Evolutionary conservation across 768 basidiomycete species (phyloP), one percentile per base, ranked within the genome.

Genomic region (Arthromyces matolae): DNA sequence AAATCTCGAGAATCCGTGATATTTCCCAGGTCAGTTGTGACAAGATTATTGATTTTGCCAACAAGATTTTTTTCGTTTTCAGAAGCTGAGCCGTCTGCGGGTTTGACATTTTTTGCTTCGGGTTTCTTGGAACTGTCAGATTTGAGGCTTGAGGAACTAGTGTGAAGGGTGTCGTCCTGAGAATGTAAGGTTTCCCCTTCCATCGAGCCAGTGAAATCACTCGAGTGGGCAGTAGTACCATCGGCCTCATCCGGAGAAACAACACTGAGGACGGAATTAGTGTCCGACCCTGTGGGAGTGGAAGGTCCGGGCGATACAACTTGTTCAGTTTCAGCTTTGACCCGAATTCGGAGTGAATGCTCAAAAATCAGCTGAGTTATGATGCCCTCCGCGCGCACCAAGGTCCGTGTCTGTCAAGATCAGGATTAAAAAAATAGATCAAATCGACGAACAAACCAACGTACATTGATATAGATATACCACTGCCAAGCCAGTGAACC

Each of bases 1-100:
- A 75, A 69, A 45, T 74, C 66, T 22, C 67, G 53, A 12, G 64
- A 64, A 18, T 61, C 63, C 14, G 60, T 56, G 38, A 77, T 72
- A 47, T 67, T 68, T 27, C 48, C 52, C 50, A 74, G 37, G 63
- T 91, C 88, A 1, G 82, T 81, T 7, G 86, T 81, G 27, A 87
- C 77, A 5, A 89, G 66, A 45, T 88, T 90, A 61, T 85, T 90
- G 60, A 91, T 82, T 60, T 80, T 86, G 8, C 89, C 88, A 29
- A 81, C 77, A 16, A 87, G 64, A 57, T 84, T 82, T 8, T 65
- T 67, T 9, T 64, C 60, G 37, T 65, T 66, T 16, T 51, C 54
- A 5, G 23, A 16, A 19, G 55, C 47, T 8, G 38, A 42, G 19
- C 23, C 49, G 8, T 52, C 51, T 28, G 46, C 16, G 20, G 53